Conservation (phyloP, 2,329 filamentous ascomycete genomes). For the Chrysosporium queenslandicum region DNA sequence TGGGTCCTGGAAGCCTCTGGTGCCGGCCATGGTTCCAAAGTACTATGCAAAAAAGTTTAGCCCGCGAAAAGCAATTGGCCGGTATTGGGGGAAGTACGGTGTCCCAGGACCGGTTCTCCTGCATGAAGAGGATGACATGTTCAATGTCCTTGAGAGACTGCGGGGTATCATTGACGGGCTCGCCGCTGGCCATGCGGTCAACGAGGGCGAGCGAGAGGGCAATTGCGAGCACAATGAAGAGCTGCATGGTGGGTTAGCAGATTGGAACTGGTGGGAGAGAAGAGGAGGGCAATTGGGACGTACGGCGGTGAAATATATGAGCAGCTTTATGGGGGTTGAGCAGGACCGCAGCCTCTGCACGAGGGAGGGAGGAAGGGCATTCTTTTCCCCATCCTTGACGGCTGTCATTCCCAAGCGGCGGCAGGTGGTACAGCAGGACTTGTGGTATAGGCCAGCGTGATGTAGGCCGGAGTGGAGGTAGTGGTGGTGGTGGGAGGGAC, state of each 20-base stretch:
- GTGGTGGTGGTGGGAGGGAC: background rate
- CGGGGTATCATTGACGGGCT: slow-evolving; percentile 19
- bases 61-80: no score
- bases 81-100: slow-evolving; percentile 25
- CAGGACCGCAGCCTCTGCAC: background rate
- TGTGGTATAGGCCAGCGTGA: background rate
- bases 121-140: slow-evolving; percentile 51
- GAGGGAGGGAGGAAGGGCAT: background rate
- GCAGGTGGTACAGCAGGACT: background rate
- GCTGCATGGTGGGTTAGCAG: background rate
- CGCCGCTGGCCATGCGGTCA: background rate
- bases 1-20: slow-evolving; percentile 47
- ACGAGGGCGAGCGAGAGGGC: slow-evolving; percentile 5
- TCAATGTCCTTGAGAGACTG: slow-evolving; percentile 44
- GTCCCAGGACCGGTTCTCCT: slow-evolving; percentile 40
- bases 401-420: background rate
- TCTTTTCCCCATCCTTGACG: background rate
- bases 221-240: background rate
- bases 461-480: background rate
- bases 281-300: background rate
- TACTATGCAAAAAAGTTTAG: no score
- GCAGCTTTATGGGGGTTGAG: slow-evolving; percentile 3
- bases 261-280: background rate
- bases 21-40: slow-evolving; percentile 48
- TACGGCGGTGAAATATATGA: slow-evolving; percentile 4